Percentiles rank a stretch among this genome's conserved stretches.
phyloP scores from a whole-genome alignment of 78 protist genomes.

The slime mould (Dictyostelium discoideum) region DNA sequence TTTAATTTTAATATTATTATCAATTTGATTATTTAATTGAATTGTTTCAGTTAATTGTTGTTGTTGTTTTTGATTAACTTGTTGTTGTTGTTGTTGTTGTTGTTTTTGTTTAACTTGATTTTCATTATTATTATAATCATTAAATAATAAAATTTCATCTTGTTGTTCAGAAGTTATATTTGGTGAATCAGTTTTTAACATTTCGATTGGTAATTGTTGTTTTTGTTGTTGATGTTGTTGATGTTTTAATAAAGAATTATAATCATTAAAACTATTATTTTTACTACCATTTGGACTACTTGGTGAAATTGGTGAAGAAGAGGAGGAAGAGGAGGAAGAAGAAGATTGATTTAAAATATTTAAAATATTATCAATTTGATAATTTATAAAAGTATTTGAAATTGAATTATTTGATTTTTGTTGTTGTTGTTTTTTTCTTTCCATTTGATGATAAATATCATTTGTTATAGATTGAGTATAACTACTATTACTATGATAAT shows the following conservation, averaged over 20 bases:
- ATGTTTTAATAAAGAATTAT: background rate
- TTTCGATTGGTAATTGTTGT: conserved; percentile 6
- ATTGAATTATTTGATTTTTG: conserved; percentile 11
- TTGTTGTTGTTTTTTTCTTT: background rate
- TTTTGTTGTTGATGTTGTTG: conserved; percentile 19
- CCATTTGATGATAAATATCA: conserved; percentile 20
- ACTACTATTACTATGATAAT: background rate
- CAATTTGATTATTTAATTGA: background rate
- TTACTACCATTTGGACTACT: background rate
- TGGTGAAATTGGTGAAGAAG: background rate
- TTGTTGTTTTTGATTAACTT: background rate
- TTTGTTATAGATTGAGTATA: background rate
- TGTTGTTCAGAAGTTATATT: background rate
- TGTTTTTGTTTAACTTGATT: background rate
- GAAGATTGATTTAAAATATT: background rate
- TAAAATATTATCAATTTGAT: conserved; percentile 43
- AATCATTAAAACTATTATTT: conserved; percentile 1
- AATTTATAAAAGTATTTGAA: conserved; percentile 2
- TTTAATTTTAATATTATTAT: background rate
- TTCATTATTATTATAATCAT: conserved; percentile 25
- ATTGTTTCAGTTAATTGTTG: background rate
- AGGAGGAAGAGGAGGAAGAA: background rate
- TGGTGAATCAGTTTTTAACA: background rate
- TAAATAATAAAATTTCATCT: conserved; percentile 30
- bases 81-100: background rate